Base-by-base conservation (phyloP, 306 rosid species). In the Cyamopsis tetragonoloba region DNA sequence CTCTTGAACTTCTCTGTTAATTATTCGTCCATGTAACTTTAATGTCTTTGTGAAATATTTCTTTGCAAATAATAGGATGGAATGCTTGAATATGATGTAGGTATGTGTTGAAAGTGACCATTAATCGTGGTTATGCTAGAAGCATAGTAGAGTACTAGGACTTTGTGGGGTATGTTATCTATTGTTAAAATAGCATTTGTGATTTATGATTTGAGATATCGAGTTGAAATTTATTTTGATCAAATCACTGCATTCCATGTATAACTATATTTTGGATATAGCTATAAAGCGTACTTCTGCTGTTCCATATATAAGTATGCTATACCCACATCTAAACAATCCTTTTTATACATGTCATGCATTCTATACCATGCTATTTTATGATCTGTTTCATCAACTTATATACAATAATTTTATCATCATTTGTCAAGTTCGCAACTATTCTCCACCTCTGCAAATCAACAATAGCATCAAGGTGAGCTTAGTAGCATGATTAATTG, bases 401-500 rank as follows among this genome's bases (percentile, higher is more conserved):
- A 3, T 7, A 6, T 0, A 53, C 54, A 56, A 22, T 74, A n/a
- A n/a, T n/a, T 44, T 47, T 53, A 53, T 70, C 32, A 37, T 61
- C 54, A 47, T 77, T 80, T 56, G 34, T 55, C 83, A 93, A 97
- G 99, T 93, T 79, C 97, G 85, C 77, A 93, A 93, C 82, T 93
- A 86, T 82, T 44, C 95, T 54, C 96, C 95, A 37, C 72, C 66
- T 83, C 99, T 97, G 30, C 66, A 88, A 50, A 90, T 93, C 54
- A 93, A 93, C 86, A 93, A 88, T 62, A 91, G 99, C 79, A 93
- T 93, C 83, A 93, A 93, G 97, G 99, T 93, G 73, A 86, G 95
- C 74, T 41, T 47, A 38, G 12, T 56, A 26, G 43, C 39, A 30
- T 55, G 20, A n/a, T n/a, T n/a, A n/a, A n/a, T n/a, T n/a, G n/a